phyloP scores from a whole-genome alignment of 2,329 filamentous ascomycete genomes.

The Ceratocystis harringtonii region DNA sequence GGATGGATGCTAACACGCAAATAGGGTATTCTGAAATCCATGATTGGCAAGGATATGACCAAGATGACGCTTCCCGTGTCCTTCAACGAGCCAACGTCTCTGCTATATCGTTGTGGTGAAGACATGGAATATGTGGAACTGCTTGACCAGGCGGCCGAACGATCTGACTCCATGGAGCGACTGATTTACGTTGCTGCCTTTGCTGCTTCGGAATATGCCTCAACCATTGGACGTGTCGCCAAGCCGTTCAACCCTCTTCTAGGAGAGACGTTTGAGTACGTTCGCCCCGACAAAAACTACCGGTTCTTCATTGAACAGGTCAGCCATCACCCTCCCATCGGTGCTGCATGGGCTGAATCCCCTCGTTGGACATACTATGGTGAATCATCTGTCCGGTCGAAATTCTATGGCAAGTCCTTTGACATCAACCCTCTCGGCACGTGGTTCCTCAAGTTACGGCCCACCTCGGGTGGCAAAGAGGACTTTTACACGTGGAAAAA shows the following conservation, averaged over 20 bases:
- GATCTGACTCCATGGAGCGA: slow-evolving; percentile 74
- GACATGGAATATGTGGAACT: slow-evolving; percentile 97
- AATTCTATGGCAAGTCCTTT: slow-evolving; percentile 95
- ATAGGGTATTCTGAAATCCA: slow-evolving; percentile 90
- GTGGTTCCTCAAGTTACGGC: slow-evolving; percentile 83
- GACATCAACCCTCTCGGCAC: slow-evolving; percentile 93
- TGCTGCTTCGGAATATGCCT: slow-evolving; percentile 90
- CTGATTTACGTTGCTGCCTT: slow-evolving; percentile 92
- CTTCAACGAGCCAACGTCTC: slow-evolving; percentile 94
- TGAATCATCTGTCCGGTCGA: slow-evolving; percentile 86
- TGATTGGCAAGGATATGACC: slow-evolving; percentile 99
- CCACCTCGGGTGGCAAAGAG: slow-evolving; percentile 56
- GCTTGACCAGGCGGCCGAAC: slow-evolving; percentile 73
- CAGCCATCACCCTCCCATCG: slow-evolving; percentile 89
- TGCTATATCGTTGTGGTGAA: slow-evolving; percentile 87
- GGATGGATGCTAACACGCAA: not conserved
- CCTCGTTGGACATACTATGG: slow-evolving; percentile 96
- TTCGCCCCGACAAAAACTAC: slow-evolving; percentile 88
- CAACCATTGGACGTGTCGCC: slow-evolving; percentile 87
- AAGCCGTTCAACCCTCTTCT: slow-evolving; percentile 97
- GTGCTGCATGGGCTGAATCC: slow-evolving; percentile 83
- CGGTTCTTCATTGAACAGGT: slow-evolving; percentile 98
- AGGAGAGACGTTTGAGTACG: slow-evolving; percentile 95
- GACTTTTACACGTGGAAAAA: slow-evolving; percentile 99
- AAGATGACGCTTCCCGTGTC: slow-evolving; percentile 98